Base-by-base conservation (phyloP, 345 rosid species). In the Acer yangbiense region DNA sequence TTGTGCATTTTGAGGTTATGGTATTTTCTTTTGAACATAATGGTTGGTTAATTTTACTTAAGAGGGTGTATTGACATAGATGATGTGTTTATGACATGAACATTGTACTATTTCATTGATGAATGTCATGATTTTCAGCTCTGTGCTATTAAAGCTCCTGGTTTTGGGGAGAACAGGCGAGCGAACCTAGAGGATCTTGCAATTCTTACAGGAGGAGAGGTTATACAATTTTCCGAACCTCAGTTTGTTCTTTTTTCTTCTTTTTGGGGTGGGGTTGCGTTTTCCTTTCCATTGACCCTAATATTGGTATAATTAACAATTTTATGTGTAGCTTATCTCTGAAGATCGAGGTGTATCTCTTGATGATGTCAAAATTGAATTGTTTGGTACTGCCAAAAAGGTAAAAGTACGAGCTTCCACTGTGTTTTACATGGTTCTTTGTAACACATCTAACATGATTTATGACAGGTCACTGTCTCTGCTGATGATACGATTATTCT, bases 101-200 rank as follows among this genome's bases (percentile, higher is more conserved):
- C 17, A 13, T 17, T 27, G 2, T 4, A 8, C 66, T 11, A 17
- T 66, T 69, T 65, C 43, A 57, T 25, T 23, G 3, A 17, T 62
- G 20, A 29, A 29, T 58, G 69, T 77, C 46, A 12, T 74, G 41
- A 78, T 7, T 80, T 69, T 75, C 64, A 92, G 97, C 90, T 90
- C 32, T 95, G 99, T 82, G 96, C 97, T 62, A 81, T 92, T 64
- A 95, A 93, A 87, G 89, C 99, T 85, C 99, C 99, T 41, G 99
- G 99, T 73, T 93, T 90, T 76, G 98, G 98, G 72, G 96, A 95
- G 68, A 93, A 87, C 79, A 88, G 93, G 84, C 85, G 85, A 81
- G 96, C 93, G 72, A 87, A 83, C 84, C 88, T 95, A 78, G 98
- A 93, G 74, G 98, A 95, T 85, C 94, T 95, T 77, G 97, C 94